These are phyloP conservation scores for Apiospora rasikravindrae DNA, from an alignment of 2,329 filamentous ascomycete species.

Conservation along the genomic window DNA sequence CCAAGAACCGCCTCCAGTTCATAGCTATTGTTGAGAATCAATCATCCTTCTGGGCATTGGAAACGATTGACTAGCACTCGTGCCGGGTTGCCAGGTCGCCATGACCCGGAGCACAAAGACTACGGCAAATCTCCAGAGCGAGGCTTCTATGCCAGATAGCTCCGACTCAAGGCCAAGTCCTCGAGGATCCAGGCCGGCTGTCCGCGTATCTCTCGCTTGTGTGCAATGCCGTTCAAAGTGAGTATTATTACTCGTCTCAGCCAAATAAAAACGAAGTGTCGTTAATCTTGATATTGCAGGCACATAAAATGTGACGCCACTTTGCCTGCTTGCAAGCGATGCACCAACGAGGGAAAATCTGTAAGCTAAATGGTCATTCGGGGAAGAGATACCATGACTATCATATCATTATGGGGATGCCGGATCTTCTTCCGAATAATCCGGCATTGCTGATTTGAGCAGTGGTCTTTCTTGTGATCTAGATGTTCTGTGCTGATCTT, in stretches of 20 bases:
- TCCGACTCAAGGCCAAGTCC: conserved; percentile 31
- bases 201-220: conserved; percentile 49
- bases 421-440: background rate
- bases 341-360: conserved; percentile 45
- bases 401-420: background rate
- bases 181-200: conserved; percentile 39
- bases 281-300: conserved; percentile 21
- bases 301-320: conserved; percentile 54
- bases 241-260: background rate
- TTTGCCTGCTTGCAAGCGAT: conserved; percentile 48
- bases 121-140: conserved; percentile 29
- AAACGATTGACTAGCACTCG: background rate
- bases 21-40: background rate
- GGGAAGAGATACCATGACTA: background rate
- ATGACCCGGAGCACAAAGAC: background rate
- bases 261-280: background rate
- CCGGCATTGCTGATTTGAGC: background rate
- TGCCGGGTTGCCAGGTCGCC: background rate
- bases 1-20: background rate
- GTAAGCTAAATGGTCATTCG: background rate
- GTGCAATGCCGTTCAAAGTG: conserved; percentile 56
- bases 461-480: background rate
- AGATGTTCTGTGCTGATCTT: background rate
- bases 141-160: conserved; percentile 31
- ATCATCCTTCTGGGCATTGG: background rate